A percentile compares a stretch with the other conserved stretches of the same genome.
Conservation (phyloP, 306 rosid species). For the Rubus parviflorus region DNA sequence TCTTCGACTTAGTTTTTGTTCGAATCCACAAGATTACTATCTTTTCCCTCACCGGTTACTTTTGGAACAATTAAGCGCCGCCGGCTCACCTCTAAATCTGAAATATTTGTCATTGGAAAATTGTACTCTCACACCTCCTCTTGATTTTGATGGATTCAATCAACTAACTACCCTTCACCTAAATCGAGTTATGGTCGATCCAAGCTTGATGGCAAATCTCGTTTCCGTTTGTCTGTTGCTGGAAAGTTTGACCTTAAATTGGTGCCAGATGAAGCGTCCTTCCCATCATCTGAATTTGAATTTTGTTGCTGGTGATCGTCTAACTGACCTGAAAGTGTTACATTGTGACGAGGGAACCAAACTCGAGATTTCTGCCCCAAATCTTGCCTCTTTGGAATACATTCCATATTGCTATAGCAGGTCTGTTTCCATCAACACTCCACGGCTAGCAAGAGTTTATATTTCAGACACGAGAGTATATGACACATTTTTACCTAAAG, state of each 20-base stretch:
- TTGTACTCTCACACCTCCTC: background rate
- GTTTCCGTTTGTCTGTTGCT: background rate
- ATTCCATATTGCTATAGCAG: background rate
- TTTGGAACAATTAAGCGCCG: background rate
- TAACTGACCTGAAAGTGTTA: background rate
- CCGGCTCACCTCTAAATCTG: background rate
- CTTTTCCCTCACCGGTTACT: background rate
- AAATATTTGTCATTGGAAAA: background rate
- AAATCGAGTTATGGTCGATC: background rate
- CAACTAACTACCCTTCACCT: background rate
- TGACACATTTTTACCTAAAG: background rate
- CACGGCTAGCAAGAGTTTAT: background rate
- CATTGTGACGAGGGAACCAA: background rate
- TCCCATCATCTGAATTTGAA: background rate
- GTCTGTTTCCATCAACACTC: background rate
- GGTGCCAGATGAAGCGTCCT: background rate
- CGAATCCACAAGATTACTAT: no score
- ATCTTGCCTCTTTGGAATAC: constrained; percentile 4
- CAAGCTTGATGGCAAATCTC: background rate
- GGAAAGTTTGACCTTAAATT: background rate
- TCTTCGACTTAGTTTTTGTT: background rate
- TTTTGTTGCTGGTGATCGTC: background rate
- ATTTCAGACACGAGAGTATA: background rate
- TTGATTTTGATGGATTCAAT: background rate
- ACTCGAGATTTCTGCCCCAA: background rate